phyloP scores from a whole-genome alignment of 2,329 filamentous ascomycete genomes.

The Fusarium euwallaceae region DNA sequence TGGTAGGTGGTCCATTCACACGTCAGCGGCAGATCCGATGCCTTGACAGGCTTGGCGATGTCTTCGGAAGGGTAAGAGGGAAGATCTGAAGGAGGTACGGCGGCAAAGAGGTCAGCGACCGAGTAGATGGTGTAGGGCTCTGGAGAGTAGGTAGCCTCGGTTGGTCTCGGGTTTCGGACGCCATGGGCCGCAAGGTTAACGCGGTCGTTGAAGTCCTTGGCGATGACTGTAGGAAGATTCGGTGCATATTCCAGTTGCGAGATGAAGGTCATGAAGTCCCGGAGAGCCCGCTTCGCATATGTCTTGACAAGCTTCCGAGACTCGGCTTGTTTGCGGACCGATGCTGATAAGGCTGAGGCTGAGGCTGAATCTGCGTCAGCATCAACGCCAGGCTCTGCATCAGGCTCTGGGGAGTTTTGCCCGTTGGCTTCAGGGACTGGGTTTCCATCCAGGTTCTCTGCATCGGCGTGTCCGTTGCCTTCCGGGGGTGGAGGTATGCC shows the following conservation, averaged over 20 bases:
- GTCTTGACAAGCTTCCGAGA: conserved; percentile 76
- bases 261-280: conserved; percentile 80
- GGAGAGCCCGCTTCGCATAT: conserved; percentile 80
- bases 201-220: conserved; percentile 68
- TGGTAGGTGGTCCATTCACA: conserved; percentile 74
- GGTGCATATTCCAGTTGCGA: conserved; percentile 84
- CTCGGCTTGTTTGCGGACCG: conserved; percentile 39
- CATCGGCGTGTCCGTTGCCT: conserved; percentile 10
- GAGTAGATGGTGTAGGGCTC: conserved; percentile 57
- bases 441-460: conserved; percentile 2
- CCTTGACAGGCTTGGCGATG: conserved; percentile 43
- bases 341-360: conserved; percentile 11
- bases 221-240: conserved; percentile 71
- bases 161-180: conserved; percentile 56
- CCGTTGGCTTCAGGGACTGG: conserved; percentile 5
- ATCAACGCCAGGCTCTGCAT: conserved; percentile 6
- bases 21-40: conserved; percentile 49
- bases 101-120: conserved; percentile 76
- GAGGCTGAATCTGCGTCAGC: not conserved
- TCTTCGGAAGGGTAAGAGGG: conserved; percentile 73
- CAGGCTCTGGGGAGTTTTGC: not conserved
- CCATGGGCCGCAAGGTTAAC: conserved; percentile 69
- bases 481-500: conserved; percentile 58
- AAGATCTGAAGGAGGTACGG: conserved; percentile 74
- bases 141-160: conserved; percentile 42